Evolutionary conservation across 2,329 filamentous ascomycete species (phyloP).

Genomic region (Fusarium tanahbumbuense): DNA sequence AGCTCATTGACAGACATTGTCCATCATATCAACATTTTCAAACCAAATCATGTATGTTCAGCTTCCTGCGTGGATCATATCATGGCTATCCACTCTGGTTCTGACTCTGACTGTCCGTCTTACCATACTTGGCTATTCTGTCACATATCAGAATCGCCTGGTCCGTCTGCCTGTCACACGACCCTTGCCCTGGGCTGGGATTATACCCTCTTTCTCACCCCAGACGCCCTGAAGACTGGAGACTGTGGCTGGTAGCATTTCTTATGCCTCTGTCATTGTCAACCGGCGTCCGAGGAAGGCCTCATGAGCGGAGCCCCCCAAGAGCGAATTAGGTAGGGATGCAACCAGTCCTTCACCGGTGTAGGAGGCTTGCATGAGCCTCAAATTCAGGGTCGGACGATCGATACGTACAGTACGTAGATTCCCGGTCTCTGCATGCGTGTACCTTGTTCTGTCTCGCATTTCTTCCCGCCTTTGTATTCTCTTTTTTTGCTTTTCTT

Average conservation of each 20-base stretch:
- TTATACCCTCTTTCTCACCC: not conserved
- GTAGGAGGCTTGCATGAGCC: constrained; percentile 33
- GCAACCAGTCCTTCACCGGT: constrained; percentile 24
- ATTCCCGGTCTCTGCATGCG: not conserved
- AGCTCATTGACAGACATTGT: not conserved
- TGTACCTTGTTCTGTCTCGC: not conserved
- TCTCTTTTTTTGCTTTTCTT: not conserved
- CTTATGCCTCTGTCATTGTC: not conserved
- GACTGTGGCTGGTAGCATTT: constrained; percentile 1
- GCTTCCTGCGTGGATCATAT: not conserved
- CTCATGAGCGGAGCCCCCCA: constrained; percentile 32
- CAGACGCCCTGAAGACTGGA: not conserved
- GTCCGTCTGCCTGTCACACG: constrained; percentile 8
- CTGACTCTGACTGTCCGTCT: not conserved
- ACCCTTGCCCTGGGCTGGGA: not conserved
- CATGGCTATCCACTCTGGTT: constrained; percentile 1
- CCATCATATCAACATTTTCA: constrained; percentile 4
- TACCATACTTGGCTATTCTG: not conserved
- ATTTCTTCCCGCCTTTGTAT: not conserved
- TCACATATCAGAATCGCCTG: constrained; percentile 32
- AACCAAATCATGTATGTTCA: not conserved
- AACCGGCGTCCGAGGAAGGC: constrained; percentile 34
- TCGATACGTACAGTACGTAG: not conserved
- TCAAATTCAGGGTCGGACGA: constrained; percentile 17
- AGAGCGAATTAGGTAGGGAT: constrained; percentile 7